Base-by-base conservation (phyloP, 2,329 filamentous ascomycete species). In the Thielaviopsis populi region DNA sequence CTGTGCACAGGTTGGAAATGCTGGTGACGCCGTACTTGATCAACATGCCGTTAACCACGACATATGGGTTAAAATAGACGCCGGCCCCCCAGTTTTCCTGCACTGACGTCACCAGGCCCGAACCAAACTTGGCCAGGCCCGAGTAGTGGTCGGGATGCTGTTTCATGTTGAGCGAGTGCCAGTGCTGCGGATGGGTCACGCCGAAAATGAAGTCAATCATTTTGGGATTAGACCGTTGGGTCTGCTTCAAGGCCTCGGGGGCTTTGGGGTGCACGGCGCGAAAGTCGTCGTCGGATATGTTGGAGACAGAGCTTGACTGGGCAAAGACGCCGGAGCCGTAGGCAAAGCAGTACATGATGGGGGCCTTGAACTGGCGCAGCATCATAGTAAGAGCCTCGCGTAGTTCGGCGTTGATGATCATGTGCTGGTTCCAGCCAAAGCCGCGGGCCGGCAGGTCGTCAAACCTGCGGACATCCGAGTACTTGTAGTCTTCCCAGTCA, bases 151-250 rank as follows among this genome's bases (percentile, higher is more conserved):
- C 82, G 7, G 89, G 87, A 71, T 99, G 88, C 73, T 96, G 87
- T 68, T 82, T 80, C 69, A 99, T 79, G 71, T 99, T 99, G 66
- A 99, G 79, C 41, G 88, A 91, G 75, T 99, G 94, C 89, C 92
- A 99, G 75, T 99, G 94, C 72, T 99, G 88, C 1, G 88, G 90
- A 73, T 95, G 89, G 0, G 89, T 89, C 11, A 97, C 92, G 30
- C 92, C 94, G 72, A 99, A 94, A 69, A 99, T 95, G 73, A 99
- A 96, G 75, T 99, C 94, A 68, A 99, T 95, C 86, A 97, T 95
- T 77, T 96, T 96, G 13, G 90, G 90, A 0, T 85, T 85, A 37
- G 89, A 89, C 70, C 89, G 86, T 74, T 97, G 92, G 68, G 91
- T 88, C 69, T 90, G 89, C 68, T 87, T 79, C 7, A 97, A 85